Evolutionary conservation across 2,329 filamentous ascomycete species (phyloP).

Genomic region (Penicillium thymicola): DNA sequence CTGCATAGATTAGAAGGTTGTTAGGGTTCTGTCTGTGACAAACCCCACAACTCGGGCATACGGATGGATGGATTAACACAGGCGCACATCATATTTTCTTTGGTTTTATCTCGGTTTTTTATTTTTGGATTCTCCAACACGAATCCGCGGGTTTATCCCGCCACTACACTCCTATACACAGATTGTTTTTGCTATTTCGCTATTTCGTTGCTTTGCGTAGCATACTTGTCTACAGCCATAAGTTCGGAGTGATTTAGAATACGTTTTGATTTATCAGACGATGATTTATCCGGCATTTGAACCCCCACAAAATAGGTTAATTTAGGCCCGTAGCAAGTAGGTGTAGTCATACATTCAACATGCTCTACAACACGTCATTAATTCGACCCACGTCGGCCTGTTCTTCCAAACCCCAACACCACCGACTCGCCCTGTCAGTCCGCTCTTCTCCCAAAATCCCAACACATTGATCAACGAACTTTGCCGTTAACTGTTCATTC

Average conservation of each 20-base stretch:
- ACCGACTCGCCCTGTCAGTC: constrained; percentile 34
- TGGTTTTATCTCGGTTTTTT: constrained; percentile 18
- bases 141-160: constrained; percentile 20
- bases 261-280: neutral
- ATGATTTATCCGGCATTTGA: neutral
- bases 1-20: constrained; percentile 43
- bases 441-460: constrained; percentile 41
- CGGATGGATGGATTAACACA: constrained; percentile 28
- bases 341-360: neutral
- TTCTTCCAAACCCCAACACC: constrained; percentile 31
- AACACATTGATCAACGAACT: constrained; percentile 50
- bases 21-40: constrained; percentile 21
- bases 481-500: constrained; percentile 45
- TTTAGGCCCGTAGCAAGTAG: neutral
- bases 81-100: constrained; percentile 28
- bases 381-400: neutral
- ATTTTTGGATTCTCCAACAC: constrained; percentile 14
- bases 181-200: constrained; percentile 19
- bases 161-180: constrained; percentile 17
- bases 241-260: constrained; percentile 26
- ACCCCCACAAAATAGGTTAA: neutral
- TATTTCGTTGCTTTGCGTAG: constrained; percentile 26
- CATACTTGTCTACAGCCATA: constrained; percentile 25
- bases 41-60: constrained; percentile 18
- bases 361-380: neutral